phyloP scores from a whole-genome alignment of 2,329 filamentous ascomycete genomes.

The Cadophora sp. region DNA sequence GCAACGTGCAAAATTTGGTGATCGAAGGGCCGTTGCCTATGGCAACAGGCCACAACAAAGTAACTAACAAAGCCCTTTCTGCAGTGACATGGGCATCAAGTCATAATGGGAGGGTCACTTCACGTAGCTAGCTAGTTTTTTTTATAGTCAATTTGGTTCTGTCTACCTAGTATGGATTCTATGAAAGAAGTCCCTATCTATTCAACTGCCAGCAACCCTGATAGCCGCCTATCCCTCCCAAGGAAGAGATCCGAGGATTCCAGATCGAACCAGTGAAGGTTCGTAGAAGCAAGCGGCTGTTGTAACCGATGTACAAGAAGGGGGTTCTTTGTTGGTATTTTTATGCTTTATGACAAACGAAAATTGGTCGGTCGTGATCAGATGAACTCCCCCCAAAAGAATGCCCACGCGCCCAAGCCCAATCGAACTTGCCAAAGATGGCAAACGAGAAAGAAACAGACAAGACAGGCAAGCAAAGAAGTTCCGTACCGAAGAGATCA shows the following conservation, averaged over 20 bases:
- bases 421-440: background rate
- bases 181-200: background rate
- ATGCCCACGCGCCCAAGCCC: background rate
- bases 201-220: background rate
- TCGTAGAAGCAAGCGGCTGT: background rate
- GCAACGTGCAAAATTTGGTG: background rate
- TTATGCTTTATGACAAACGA: background rate
- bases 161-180: background rate
- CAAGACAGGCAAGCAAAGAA: background rate
- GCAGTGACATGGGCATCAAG: background rate
- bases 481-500: background rate
- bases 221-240: background rate
- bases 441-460: background rate
- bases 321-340: background rate
- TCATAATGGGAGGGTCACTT: background rate
- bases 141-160: background rate
- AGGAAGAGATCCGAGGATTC: background rate
- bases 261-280: background rate
- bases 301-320: background rate
- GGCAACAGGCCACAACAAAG: background rate
- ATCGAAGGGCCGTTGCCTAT: background rate
- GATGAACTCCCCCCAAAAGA: background rate
- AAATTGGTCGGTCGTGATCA: background rate
- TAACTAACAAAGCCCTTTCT: background rate
- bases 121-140: background rate